Conservation (phyloP, 768 basidiomycete species). For the Lentinula raphanica region DNA sequence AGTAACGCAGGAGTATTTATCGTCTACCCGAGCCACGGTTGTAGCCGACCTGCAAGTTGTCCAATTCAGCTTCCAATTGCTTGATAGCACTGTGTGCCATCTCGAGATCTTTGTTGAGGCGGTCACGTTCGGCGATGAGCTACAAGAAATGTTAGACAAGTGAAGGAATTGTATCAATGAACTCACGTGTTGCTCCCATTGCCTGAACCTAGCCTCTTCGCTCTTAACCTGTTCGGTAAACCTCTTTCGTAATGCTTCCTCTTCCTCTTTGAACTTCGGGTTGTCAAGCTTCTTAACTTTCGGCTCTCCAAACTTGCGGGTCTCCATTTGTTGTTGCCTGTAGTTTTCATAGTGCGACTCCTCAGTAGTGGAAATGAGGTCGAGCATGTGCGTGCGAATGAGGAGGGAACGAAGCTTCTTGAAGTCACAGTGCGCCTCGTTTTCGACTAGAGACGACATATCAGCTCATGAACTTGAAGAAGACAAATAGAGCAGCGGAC, state of each 20-base stretch:
- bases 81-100: conserved; percentile 89
- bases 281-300: conserved; percentile 99
- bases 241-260: conserved; percentile 91
- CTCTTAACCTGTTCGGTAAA: conserved; percentile 99
- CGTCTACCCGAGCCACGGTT: conserved; percentile 68
- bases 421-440: conserved; percentile 99
- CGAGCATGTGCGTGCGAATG: conserved; percentile 97
- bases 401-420: conserved; percentile 92
- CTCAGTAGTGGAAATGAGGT: conserved; percentile 93
- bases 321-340: conserved; percentile 98
- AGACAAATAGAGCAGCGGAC: conserved; percentile 32
- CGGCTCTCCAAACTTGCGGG: conserved; percentile 96
- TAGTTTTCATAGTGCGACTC: conserved; percentile 98
- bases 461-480: not conserved
- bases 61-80: conserved; percentile 83
- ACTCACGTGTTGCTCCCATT: conserved; percentile 97
- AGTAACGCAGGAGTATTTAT: conserved; percentile 26
- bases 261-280: conserved; percentile 99
- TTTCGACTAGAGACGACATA: conserved; percentile 64
- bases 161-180: not conserved
- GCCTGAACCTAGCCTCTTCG: conserved; percentile 95
- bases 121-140: conserved; percentile 97
- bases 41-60: conserved; percentile 83
- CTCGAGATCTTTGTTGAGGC: conserved; percentile 98
- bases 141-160: conserved; percentile 26